Base-by-base conservation (phyloP, 2,329 filamentous ascomycete genomes). In the Rhinocladiella mackenziei region DNA sequence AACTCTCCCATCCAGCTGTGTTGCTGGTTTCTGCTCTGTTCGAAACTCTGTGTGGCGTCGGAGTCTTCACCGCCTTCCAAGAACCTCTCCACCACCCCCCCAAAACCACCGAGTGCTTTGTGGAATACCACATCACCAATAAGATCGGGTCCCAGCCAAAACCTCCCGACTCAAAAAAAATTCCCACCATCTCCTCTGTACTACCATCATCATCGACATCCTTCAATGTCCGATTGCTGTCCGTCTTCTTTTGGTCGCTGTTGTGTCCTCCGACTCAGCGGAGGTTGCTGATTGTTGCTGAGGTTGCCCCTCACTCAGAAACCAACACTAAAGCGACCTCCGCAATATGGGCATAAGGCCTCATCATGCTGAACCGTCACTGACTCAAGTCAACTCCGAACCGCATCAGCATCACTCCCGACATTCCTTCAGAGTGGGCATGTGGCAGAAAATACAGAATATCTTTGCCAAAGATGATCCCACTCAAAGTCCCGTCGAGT, bases 401-500 rank as follows among this genome's bases (percentile, higher is more conserved):
- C 46, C 50, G 22, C 44, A 43, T 34, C 43, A 46, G 22, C 44
- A 43, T 34, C 43, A 46, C 20, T 25, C 31, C 40, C 50, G 43
- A 39, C 46, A 50, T 31, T 32, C 29, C 20, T 48, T 51, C 39
- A 68, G 67, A 51, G 62, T 64, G 59, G 68, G 68, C 54, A 69
- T 72, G 63, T 70, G 67, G 66, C 68, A 70, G 58, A 64, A 66
- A 50, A 56, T 71, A 39, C 46, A 55, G 23, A 43, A 42, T 43
- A 63, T 55, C 26, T 55, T 52, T 39, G 39, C 43, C 37, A 48
- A 47, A 46, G 50, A 53, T 37, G 52, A 53, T 23, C 39, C 39
- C 10, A 47, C 35, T 8, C 43, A 48, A 26, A 50, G 43, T 44
- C 46, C 43, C 8, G 34, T 50, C 20, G 46, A 50, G n/a, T 47